These are phyloP conservation scores for Populus nigra DNA, from an alignment of 345 rosid genomes.

Conservation along the genomic window DNA sequence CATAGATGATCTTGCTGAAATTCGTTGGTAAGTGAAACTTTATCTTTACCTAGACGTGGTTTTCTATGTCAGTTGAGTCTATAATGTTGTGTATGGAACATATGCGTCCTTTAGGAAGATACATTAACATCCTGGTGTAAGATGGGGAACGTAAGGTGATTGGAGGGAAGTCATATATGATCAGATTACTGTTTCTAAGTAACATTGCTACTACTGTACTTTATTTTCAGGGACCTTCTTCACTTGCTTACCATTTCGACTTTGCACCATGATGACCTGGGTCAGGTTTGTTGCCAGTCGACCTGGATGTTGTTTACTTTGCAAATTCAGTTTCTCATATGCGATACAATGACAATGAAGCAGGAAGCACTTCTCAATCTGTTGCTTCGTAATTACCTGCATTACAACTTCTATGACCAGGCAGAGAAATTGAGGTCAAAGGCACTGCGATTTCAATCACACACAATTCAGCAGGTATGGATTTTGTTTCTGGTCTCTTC, in stretches of 20 bases:
- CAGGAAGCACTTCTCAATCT: conserved; percentile 88
- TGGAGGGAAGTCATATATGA: too few relatives aligned
- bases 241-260: conserved; percentile 76
- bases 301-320: too few relatives aligned
- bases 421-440: conserved; percentile 88
- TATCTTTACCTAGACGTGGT: too few relatives aligned
- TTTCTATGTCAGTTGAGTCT: too few relatives aligned
- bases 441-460: conserved; percentile 84
- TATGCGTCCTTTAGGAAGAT: not conserved
- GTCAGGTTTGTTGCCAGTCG: conserved; percentile 47
- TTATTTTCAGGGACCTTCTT: conserved; percentile 55
- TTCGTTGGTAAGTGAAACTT: conserved; percentile 48
- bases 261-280: conserved; percentile 80
- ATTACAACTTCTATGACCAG: conserved; percentile 75
- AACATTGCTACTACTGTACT: conserved; percentile 3
- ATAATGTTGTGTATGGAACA: too few relatives aligned
- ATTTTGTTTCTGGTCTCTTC: not conserved
- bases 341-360: conserved; percentile 2
- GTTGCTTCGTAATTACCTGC: conserved; percentile 72
- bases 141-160: too few relatives aligned
- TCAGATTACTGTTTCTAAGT: not conserved
- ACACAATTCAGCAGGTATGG: conserved; percentile 73
- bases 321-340: not conserved
- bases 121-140: not conserved
- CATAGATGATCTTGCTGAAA: conserved; percentile 75